Base-by-base conservation (phyloP, 2,329 filamentous ascomycete genomes). In the Colletotrichum plurivorum region DNA sequence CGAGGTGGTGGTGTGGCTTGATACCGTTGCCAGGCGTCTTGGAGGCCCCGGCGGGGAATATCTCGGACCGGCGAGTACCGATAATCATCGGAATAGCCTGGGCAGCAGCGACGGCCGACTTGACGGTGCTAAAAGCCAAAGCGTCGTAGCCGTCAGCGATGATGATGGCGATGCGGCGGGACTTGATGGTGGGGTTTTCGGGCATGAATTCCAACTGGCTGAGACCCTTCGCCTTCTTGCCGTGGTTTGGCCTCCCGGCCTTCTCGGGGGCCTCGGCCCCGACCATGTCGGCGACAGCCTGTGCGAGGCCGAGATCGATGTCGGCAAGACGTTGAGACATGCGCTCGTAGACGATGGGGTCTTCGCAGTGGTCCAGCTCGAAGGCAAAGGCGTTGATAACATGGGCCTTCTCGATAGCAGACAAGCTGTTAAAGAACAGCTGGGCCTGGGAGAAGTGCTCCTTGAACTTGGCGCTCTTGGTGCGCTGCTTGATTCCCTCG, bases 341-440 rank as follows among this genome's bases (percentile, higher is more conserved):
- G 31, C 91, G 88, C 71, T 91, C 87, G 78, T 94, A 95, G 0
- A 96, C 93, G 10, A 92, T 78, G 0, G 90, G 88, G 49, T 96
- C 93, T 22, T 95, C 92, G 76, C 93, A 96, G 78, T 95, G 93
- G 75, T 94, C 92, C 1, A 96, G 83, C 79, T 94, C 92, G 75
- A 94, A 94, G 3, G 84, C 83, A 12, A 93, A 84, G 0, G 92
- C 89, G 43, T 82, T 83, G 31, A 83, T 81, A 16, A 92, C 79
- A 76, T 94, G 92, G 13, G 76, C 75, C 80, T 92, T 90, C 79
- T 95, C 93, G 4, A 89, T 82, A 0, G 85, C 80, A 0, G 89
- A 88, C 73, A 95, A 79, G 16, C 92, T 94, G 83, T 95, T 95
- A 83, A 90, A 95, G 83, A 96, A 96, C 2, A 95, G 83, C 76